These are phyloP conservation scores for Epichloe coenophiala DNA, from an alignment of 2,329 filamentous ascomycete species.

Conservation along the genomic window DNA sequence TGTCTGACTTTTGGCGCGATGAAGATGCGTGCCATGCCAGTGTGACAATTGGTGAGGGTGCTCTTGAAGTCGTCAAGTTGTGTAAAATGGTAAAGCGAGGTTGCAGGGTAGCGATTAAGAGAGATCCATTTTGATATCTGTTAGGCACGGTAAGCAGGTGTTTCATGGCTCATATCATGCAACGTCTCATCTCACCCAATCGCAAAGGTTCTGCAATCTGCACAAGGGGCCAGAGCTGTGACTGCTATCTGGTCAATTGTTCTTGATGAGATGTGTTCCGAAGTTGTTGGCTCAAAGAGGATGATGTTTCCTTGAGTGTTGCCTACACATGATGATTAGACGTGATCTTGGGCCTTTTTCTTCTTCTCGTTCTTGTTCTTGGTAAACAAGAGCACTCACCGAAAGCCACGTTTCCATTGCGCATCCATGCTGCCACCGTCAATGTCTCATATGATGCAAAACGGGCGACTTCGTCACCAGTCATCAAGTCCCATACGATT, in stretches of 20 bases:
- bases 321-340: slow-evolving; percentile 36
- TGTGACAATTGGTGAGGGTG: slow-evolving; percentile 75
- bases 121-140: slow-evolving; percentile 90
- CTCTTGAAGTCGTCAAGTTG: slow-evolving; percentile 71
- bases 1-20: slow-evolving; percentile 90
- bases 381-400: slow-evolving; percentile 42
- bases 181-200: slow-evolving; percentile 58
- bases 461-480: slow-evolving; percentile 78
- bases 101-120: slow-evolving; percentile 77
- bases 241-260: slow-evolving; percentile 89
- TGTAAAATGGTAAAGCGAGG: slow-evolving; percentile 90
- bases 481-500: slow-evolving; percentile 93
- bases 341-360: background rate
- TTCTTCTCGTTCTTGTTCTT: background rate
- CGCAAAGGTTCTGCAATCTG: slow-evolving; percentile 88
- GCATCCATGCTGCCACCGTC: slow-evolving; percentile 83
- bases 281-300: slow-evolving; percentile 83
- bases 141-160: slow-evolving; percentile 5
- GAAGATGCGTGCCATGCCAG: slow-evolving; percentile 95
- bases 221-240: slow-evolving; percentile 77
- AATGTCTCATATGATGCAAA: slow-evolving; percentile 86
- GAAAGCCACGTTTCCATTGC: slow-evolving; percentile 91
- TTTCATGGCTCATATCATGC: background rate
- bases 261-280: slow-evolving; percentile 79
- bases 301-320: slow-evolving; percentile 89